Evolutionary conservation across 768 basidiomycete species (phyloP).

Genomic region (Lenzites betulinus): DNA sequence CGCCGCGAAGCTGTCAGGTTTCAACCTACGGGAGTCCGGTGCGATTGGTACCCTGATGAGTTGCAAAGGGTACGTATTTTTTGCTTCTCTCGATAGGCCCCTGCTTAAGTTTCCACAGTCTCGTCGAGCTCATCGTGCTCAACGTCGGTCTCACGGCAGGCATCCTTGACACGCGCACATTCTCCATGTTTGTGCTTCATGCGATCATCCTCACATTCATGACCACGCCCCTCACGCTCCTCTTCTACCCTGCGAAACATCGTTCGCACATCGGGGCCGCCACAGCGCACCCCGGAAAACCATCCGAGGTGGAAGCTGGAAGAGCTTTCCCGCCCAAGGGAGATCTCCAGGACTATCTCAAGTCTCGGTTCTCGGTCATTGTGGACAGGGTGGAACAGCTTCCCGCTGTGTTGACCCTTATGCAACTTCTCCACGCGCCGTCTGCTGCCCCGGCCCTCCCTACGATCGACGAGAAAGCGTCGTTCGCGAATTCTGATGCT

Average conservation of each 20-base stretch:
- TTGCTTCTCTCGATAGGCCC: not conserved
- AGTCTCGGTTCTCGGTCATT: slow-evolving; percentile 69
- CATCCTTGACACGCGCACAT: slow-evolving; percentile 64
- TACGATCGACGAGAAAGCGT: slow-evolving; percentile 33
- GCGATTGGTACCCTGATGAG: slow-evolving; percentile 89
- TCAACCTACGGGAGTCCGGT: slow-evolving; percentile 72
- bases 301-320: not conserved
- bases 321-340: not conserved
- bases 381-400: slow-evolving; percentile 82
- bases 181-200: slow-evolving; percentile 89
- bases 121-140: slow-evolving; percentile 89
- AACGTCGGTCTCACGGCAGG: slow-evolving; percentile 79
- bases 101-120: slow-evolving; percentile 34
- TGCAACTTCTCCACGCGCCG: slow-evolving; percentile 63
- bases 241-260: slow-evolving; percentile 70
- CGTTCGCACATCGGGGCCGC: slow-evolving; percentile 42
- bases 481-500: not conserved
- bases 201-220: slow-evolving; percentile 78
- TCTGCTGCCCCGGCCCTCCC: not conserved
- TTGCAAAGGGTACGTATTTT: slow-evolving; percentile 73
- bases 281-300: slow-evolving; percentile 18
- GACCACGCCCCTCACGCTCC: slow-evolving; percentile 79
- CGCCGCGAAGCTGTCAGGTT: slow-evolving; percentile 62
- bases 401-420: slow-evolving; percentile 78
- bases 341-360: slow-evolving; percentile 42